phyloP scores from a whole-genome alignment of 169 alveolate species.

The Eimeria nieschulzi region DNA sequence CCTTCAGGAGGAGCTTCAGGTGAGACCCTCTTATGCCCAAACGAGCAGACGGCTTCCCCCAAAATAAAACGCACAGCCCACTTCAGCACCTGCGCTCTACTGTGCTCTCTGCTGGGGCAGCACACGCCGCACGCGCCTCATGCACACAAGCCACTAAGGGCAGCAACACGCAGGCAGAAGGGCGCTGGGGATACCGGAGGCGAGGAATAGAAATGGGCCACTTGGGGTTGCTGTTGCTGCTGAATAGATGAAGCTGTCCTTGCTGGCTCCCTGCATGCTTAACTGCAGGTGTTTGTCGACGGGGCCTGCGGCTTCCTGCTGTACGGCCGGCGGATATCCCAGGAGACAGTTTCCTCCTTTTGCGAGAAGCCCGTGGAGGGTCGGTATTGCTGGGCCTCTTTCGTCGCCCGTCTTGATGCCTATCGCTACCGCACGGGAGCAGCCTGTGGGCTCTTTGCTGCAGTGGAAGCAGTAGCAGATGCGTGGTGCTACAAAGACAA shows the following conservation, averaged over 20 bases:
- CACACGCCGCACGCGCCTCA: too few relatives aligned
- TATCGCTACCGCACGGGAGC: constrained; percentile 74
- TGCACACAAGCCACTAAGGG: too few relatives aligned
- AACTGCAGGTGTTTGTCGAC: constrained; percentile 63
- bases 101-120: too few relatives aligned
- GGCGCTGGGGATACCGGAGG: too few relatives aligned
- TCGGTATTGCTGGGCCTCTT: constrained; percentile 76
- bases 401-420: constrained; percentile 67
- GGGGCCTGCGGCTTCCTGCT: constrained; percentile 73
- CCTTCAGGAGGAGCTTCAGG: constrained; percentile 73
- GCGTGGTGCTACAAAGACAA: constrained; percentile 79
- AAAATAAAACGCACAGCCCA: too few relatives aligned
- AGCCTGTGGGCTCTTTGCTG: constrained; percentile 73
- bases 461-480: constrained; percentile 77
- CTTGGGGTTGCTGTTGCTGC: too few relatives aligned
- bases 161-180: too few relatives aligned
- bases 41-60: too few relatives aligned
- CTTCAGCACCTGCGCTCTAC: too few relatives aligned
- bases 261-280: too few relatives aligned
- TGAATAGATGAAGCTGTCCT: too few relatives aligned
- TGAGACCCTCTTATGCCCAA: not conserved
- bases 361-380: constrained; percentile 68
- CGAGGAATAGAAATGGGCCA: too few relatives aligned
- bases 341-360: constrained; percentile 54
- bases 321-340: constrained; percentile 69